Conservation (phyloP, 805 yeast species). For the Candida ipomoeae region DNA sequence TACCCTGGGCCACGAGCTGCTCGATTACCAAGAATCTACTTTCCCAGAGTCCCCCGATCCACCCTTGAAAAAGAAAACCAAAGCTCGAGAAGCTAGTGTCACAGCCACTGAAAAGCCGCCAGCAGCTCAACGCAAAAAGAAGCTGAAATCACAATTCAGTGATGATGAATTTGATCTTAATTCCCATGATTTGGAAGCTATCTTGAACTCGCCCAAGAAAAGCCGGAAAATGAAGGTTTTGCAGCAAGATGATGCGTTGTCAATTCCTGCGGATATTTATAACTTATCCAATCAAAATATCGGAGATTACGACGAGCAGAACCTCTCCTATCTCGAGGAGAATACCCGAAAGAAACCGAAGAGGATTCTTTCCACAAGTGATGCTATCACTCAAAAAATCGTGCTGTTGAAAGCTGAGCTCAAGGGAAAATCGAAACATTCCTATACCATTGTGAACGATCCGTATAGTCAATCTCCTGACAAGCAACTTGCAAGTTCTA, state of each 20-base stretch:
- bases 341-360: background rate
- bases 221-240: conserved; percentile 20
- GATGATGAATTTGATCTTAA: conserved; percentile 19
- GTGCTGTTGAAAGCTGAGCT: background rate
- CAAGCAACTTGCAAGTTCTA: background rate
- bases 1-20: background rate
- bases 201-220: conserved; percentile 22
- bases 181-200: conserved; percentile 15
- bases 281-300: conserved; percentile 29
- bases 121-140: background rate
- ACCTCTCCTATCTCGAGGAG: conserved; percentile 26
- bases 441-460: background rate
- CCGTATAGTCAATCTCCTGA: background rate
- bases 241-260: conserved; percentile 1
- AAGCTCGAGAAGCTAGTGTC: background rate
- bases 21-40: conserved; percentile 7
- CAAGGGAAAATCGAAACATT: background rate
- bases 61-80: background rate
- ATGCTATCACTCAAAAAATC: background rate
- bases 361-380: background rate
- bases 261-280: conserved; percentile 18
- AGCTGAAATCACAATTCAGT: conserved; percentile 11
- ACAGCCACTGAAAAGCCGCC: background rate
- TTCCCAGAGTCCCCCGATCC: conserved; percentile 4
- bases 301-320: conserved; percentile 35